Conservation (phyloP, 148 eudicot species). For the Nepenthes gracilis region DNA sequence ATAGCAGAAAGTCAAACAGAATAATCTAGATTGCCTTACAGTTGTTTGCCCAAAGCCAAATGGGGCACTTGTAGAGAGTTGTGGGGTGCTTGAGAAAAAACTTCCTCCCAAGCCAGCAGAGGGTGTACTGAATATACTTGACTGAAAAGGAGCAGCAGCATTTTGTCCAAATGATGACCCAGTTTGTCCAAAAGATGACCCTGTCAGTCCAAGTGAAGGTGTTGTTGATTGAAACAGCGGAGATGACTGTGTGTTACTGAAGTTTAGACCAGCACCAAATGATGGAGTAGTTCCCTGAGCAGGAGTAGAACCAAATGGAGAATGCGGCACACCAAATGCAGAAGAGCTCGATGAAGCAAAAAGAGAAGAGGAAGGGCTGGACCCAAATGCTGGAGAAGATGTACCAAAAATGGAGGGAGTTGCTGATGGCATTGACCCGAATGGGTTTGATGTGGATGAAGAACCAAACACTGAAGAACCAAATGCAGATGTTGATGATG, state of each 20-base stretch:
- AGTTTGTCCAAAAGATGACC: constrained; percentile 58
- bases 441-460: constrained; percentile 38
- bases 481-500: constrained; percentile 31
- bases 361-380: constrained; percentile 42
- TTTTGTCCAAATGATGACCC: constrained; percentile 44
- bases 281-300: constrained; percentile 43
- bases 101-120: constrained; percentile 48
- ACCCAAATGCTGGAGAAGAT: constrained; percentile 47
- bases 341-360: constrained; percentile 58
- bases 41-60: constrained; percentile 56
- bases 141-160: constrained; percentile 19
- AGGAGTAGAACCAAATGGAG: constrained; percentile 48
- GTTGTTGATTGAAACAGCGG: constrained; percentile 62
- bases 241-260: constrained; percentile 62
- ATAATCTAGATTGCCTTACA: constrained; percentile 20
- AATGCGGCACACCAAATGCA: constrained; percentile 45
- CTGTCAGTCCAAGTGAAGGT: constrained; percentile 65
- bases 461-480: constrained; percentile 56
- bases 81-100: constrained; percentile 48
- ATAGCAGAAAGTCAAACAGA: background rate
- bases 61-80: constrained; percentile 28
- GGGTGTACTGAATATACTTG: constrained; percentile 31
- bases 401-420: constrained; percentile 57
- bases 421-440: constrained; percentile 53
- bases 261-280: constrained; percentile 51